phyloP scores from a whole-genome alignment of 2,329 filamentous ascomycete genomes.

The Rasamsonia emersonii region DNA sequence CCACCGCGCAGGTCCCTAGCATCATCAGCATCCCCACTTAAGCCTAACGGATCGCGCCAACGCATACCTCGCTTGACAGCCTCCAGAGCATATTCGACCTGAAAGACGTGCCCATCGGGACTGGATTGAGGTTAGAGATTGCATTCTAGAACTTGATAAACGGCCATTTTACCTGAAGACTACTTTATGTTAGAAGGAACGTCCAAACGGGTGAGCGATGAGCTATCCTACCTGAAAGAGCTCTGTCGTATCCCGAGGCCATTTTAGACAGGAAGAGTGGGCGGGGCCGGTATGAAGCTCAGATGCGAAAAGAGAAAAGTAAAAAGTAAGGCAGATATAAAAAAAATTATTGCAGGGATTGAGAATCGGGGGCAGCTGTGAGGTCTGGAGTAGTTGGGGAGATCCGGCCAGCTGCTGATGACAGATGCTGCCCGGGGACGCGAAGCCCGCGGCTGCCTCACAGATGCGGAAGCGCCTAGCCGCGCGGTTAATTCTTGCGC shows the following conservation, averaged over 20 bases:
- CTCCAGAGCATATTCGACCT: constrained; percentile 98
- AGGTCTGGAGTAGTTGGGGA: constrained; percentile 1
- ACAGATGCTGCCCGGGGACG: constrained; percentile 6
- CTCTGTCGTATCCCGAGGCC: constrained; percentile 98
- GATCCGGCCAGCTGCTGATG: constrained; percentile 5
- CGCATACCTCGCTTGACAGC: constrained; percentile 87
- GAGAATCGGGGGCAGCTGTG: no score
- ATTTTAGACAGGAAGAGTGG: constrained; percentile 37
- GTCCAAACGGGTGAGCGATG: constrained; percentile 10
- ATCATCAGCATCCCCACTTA: no score
- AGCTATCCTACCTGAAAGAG: constrained; percentile 75
- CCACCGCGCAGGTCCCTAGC: constrained; percentile 89
- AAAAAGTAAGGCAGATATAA: not conserved
- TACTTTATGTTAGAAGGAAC: constrained; percentile 41
- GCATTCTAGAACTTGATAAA: constrained; percentile 1
- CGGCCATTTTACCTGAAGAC: constrained; percentile 65
- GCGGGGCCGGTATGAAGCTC: constrained; percentile 1
- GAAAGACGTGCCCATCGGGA: constrained; percentile 98
- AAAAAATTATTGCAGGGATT: no score
- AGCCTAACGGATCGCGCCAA: no score
- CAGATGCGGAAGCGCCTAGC: constrained; percentile 4
- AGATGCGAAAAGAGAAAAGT: constrained; percentile 1
- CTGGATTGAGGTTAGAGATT: constrained; percentile 49
- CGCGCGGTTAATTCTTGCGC: constrained; percentile 4
- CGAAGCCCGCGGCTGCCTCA: constrained; percentile 7